A percentile compares a stretch with the other conserved stretches of the same genome.
These are phyloP conservation scores for Gyrodon lividus DNA, from an alignment of 768 basidiomycete genomes.

Conservation along the genomic window DNA sequence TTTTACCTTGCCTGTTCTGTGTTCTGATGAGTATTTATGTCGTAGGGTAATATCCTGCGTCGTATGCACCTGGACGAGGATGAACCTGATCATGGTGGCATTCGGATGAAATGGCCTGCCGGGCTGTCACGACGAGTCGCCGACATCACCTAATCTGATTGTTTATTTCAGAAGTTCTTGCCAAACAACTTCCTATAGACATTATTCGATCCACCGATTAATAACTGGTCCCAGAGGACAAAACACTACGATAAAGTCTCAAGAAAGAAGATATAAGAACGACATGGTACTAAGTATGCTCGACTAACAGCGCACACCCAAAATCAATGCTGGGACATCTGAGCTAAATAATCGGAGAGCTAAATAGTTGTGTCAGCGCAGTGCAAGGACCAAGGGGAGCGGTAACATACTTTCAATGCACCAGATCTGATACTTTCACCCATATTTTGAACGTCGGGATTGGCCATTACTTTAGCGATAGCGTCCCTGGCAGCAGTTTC, in stretches of 20 bases:
- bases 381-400: not conserved
- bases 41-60: not conserved
- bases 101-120: not conserved
- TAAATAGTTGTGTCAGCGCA: slow-evolving; percentile 19
- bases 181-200: slow-evolving; percentile 9
- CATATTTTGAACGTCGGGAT: slow-evolving; percentile 85
- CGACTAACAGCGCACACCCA: not conserved
- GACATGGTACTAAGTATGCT: not conserved
- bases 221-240: slow-evolving; percentile 3
- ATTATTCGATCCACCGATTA: slow-evolving; percentile 15
- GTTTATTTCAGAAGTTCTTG: slow-evolving; percentile 10
- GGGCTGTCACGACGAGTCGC: not conserved
- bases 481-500: slow-evolving; percentile 75
- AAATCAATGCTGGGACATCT: slow-evolving; percentile 53
- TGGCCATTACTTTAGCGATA: slow-evolving; percentile 68
- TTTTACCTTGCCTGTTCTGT: slow-evolving; percentile 98
- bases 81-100: slow-evolving; percentile 87
- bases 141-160: not conserved
- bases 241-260: slow-evolving; percentile 3
- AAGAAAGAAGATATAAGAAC: not conserved
- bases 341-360: slow-evolving; percentile 68
- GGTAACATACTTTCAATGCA: slow-evolving; percentile 69
- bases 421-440: slow-evolving; percentile 76
- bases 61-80: slow-evolving; percentile 82
- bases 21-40: slow-evolving; percentile 1